A percentile compares a stretch with the other conserved stretches of the same genome.
phyloP scores from a whole-genome alignment of 345 rosid genomes.

The Cardamine occulta region DNA sequence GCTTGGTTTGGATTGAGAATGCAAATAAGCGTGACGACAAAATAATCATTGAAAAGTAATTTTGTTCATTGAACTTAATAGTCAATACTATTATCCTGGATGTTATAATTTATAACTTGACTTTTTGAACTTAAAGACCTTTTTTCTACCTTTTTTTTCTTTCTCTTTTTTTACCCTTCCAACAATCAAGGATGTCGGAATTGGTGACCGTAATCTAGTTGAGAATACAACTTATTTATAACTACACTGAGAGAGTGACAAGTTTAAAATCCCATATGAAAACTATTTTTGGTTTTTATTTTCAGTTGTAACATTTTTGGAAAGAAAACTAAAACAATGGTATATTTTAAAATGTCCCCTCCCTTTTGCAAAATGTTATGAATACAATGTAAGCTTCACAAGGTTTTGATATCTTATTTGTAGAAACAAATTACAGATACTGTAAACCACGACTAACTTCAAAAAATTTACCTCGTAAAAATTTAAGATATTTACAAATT shows the following conservation, averaged over 20 bases:
- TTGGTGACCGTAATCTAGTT: background rate
- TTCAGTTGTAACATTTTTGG: background rate
- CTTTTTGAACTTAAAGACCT: background rate
- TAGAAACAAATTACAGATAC: background rate
- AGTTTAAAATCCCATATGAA: background rate
- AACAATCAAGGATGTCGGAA: background rate
- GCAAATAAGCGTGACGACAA: conserved; percentile 35
- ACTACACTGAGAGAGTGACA: background rate
- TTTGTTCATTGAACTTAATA: background rate
- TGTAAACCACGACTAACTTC: background rate
- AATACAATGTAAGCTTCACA: too few relatives aligned
- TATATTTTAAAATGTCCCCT: background rate
- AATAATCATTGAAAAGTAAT: conserved; percentile 21
- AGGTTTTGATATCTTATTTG: background rate
- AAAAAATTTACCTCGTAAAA: background rate
- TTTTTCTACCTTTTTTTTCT: background rate
- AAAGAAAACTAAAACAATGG: background rate
- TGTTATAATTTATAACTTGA: background rate
- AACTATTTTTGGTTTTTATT: background rate
- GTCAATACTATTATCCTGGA: background rate
- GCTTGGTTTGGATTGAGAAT: conserved; percentile 24
- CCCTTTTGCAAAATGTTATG: background rate
- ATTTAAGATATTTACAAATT: background rate
- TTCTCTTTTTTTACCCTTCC: background rate
- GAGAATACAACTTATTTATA: background rate